Base-by-base conservation (phyloP, 1,139 yeast genomes). In the Taphrina sp. region DNA sequence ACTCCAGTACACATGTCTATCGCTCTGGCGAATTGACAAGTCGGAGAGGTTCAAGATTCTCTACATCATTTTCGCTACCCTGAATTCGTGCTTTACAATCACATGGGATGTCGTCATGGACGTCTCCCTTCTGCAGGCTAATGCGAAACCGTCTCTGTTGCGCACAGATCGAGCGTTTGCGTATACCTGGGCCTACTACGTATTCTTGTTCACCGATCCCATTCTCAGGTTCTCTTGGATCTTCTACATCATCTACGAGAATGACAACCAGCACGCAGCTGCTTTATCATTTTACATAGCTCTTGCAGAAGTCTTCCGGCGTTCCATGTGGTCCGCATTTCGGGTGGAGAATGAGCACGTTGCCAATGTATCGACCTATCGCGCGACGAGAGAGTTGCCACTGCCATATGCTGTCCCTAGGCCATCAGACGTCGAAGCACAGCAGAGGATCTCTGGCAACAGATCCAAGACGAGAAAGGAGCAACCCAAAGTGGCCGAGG, bases 91-190 rank as follows among this genome's bases (percentile, higher is more conserved):
- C 0, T 80, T 78, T 65, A 76, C 89, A 26, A 70, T 86, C 28
- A 43, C 46, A 7, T 92, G 98, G 98, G 98, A 92, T 70, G 71
- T 94, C 8, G 74, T 88, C 34, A 88, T 92, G 95, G 98, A 92
- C 73, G 94, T 95, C 90, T 89, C 96, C 1, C 73, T 92, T 63
- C 73, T 85, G 58, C 96, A 89, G 67, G 43, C 60, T 8, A 77
- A 76, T 7, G 78, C 89, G 4, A 76, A 77, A 62, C 73, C 85
- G 65, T 72, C 72, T 58, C 70, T 82, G 46, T 74, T 92, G 57
- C 31, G 56, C 19, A 24, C 33, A 63, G 83, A 86, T 64, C 73
- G 90, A 46, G 82, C 82, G 49, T 84, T 75, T 66, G 76, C 78
- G 33, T 70, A 70, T 10, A 81, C 85, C 34, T 76, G 78, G 68